Evolutionary conservation across 2,329 filamentous ascomycete genomes (phyloP).

Genomic region (Aphanocladium album): DNA sequence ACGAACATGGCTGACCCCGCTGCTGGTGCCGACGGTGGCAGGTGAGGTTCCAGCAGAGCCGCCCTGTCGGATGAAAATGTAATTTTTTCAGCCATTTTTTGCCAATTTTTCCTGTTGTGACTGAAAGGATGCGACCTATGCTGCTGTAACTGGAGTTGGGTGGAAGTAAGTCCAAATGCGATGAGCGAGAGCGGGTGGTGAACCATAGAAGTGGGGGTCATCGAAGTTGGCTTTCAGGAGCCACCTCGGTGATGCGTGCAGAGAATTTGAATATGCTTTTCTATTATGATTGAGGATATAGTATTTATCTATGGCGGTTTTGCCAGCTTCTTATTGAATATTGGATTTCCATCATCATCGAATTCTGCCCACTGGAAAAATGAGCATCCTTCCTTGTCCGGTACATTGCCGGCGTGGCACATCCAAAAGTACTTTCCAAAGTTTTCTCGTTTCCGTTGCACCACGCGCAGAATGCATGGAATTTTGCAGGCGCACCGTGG

Average conservation of each 20-base stretch:
- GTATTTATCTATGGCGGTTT: background rate
- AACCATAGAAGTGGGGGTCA: too few species aligned
- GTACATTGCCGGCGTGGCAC: constrained; percentile 73
- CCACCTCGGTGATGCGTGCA: too few species aligned
- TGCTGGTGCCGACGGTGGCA: constrained; percentile 22
- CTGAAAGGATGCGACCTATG: background rate
- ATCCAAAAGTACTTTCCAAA: constrained; percentile 87
- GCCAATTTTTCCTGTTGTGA: background rate
- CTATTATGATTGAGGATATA: background rate
- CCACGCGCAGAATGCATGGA: constrained; percentile 66
- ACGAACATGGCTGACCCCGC: constrained; percentile 43
- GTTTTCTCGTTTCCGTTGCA: constrained; percentile 72
- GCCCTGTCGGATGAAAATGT: constrained; percentile 28
- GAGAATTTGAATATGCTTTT: too few species aligned
- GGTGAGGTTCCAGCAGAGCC: constrained; percentile 27
- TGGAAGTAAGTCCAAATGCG: too few species aligned
- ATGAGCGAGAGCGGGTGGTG: too few species aligned
- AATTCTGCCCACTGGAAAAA: constrained; percentile 87
- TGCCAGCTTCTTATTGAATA: background rate
- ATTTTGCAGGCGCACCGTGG: constrained; percentile 73
- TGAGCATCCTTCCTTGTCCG: constrained; percentile 62
- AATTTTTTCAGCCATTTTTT: constrained; percentile 30
- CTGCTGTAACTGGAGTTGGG: too few species aligned
- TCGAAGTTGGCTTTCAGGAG: too few species aligned
- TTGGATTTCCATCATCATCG: constrained; percentile 77